These are phyloP conservation scores for Abrus precatorius DNA, from an alignment of 306 rosid genomes.

Conservation along the genomic window DNA sequence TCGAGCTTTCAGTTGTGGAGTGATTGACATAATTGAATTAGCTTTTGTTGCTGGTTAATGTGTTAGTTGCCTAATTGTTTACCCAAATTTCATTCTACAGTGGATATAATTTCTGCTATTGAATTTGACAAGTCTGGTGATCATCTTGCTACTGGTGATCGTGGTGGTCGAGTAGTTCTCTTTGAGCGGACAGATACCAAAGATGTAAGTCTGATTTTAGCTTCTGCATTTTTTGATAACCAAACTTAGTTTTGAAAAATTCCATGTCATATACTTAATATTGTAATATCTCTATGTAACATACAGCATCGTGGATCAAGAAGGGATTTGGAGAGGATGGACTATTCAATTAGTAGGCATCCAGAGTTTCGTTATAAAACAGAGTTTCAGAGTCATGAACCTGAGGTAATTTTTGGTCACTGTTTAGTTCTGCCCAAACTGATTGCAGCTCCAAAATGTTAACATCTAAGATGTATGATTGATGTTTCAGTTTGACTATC, in stretches of 20 bases:
- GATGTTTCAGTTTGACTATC: conserved; percentile 90
- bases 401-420: conserved; percentile 69
- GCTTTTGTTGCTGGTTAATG: conserved; percentile 39
- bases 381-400: conserved; percentile 99
- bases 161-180: conserved; percentile 99
- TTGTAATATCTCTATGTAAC: conserved; percentile 38
- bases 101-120: conserved; percentile 98
- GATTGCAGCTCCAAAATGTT: conserved; percentile 17
- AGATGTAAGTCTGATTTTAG: conserved; percentile 68
- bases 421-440: conserved; percentile 24
- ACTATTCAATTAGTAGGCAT: conserved; percentile 82
- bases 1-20: neutral
- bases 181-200: conserved; percentile 96
- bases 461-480: conserved; percentile 29
- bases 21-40: conserved; percentile 32
- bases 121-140: conserved; percentile 95
- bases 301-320: conserved; percentile 79
- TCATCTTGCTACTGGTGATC: conserved; percentile 99
- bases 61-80: conserved; percentile 44
- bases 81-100: conserved; percentile 60
- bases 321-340: conserved; percentile 90
- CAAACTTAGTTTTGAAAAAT: conserved; percentile 37
- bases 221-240: conserved; percentile 26
- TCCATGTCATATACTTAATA: conserved; percentile 30
- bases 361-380: conserved; percentile 99